phyloP scores from a whole-genome alignment of 805 yeast species.

The Candida stauntonica region DNA sequence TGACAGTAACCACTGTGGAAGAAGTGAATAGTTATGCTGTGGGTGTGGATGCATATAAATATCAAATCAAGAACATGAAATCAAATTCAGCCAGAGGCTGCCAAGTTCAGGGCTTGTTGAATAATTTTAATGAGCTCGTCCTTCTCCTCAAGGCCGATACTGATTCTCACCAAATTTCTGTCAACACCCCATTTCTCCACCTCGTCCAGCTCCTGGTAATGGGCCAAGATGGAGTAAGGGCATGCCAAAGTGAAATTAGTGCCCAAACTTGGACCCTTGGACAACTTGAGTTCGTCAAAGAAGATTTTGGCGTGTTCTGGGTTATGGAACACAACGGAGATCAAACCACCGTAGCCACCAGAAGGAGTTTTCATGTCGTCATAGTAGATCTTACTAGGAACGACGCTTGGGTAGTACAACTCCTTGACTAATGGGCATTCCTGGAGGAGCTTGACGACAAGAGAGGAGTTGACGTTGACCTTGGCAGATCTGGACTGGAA shows the following conservation, averaged over 20 bases:
- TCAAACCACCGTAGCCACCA: slow-evolving; percentile 88
- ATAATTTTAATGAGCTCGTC: slow-evolving; percentile 39
- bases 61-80: no score
- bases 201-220: slow-evolving; percentile 75
- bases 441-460: slow-evolving; percentile 50
- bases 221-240: slow-evolving; percentile 86
- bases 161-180: slow-evolving; percentile 67
- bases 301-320: slow-evolving; percentile 65
- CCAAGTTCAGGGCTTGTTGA: slow-evolving; percentile 21
- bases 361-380: slow-evolving; percentile 60
- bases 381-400: slow-evolving; percentile 54
- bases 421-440: slow-evolving; percentile 46
- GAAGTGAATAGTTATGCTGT: neutral
- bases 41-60: no score
- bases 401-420: slow-evolving; percentile 67
- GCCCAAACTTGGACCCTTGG: slow-evolving; percentile 90
- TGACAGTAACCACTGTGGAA: slow-evolving; percentile 2
- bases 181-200: slow-evolving; percentile 82
- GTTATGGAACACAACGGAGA: slow-evolving; percentile 66
- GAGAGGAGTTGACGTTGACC: slow-evolving; percentile 51
- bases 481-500: slow-evolving; percentile 56
- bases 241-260: slow-evolving; percentile 86
- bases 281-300: slow-evolving; percentile 62
- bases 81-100: slow-evolving; percentile 17
- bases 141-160: slow-evolving; percentile 79